Evolutionary conservation across 352 stramenopile species (phyloP).

Genomic region (Phytophthora pistaciae): DNA sequence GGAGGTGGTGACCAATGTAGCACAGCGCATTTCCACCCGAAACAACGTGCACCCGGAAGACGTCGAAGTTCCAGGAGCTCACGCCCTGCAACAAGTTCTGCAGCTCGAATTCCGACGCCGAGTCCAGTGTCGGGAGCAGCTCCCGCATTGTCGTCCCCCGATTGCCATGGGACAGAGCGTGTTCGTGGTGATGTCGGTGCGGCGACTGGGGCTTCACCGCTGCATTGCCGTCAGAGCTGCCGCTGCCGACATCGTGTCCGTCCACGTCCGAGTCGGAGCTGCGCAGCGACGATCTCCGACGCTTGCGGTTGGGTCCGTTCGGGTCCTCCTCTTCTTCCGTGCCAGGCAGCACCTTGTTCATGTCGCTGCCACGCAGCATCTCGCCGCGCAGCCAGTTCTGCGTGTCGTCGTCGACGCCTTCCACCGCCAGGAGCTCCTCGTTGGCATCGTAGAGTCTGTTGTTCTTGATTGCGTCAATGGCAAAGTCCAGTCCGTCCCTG

Average conservation of each 20-base stretch:
- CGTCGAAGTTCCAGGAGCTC: slow-evolving; percentile 77
- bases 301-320: slow-evolving; percentile 16
- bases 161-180: slow-evolving; percentile 27
- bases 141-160: slow-evolving; percentile 73
- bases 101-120: slow-evolving; percentile 72
- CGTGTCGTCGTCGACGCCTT: slow-evolving; percentile 83
- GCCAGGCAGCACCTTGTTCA: slow-evolving; percentile 68
- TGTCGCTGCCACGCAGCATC: slow-evolving; percentile 77
- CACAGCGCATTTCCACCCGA: slow-evolving; percentile 79
- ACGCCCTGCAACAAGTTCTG: slow-evolving; percentile 70
- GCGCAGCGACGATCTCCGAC: slow-evolving; percentile 25
- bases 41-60: slow-evolving; percentile 77
- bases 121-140: slow-evolving; percentile 63
- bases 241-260: slow-evolving; percentile 7
- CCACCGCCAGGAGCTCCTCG: slow-evolving; percentile 69
- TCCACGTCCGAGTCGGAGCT: slow-evolving; percentile 33
- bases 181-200: slow-evolving; percentile 28
- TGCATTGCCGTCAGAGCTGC: slow-evolving; percentile 18
- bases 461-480: slow-evolving; percentile 89
- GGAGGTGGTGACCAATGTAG: slow-evolving; percentile 81
- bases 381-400: slow-evolving; percentile 88
- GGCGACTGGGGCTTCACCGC: slow-evolving; percentile 7
- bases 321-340: slow-evolving; percentile 41
- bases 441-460: slow-evolving; percentile 87
- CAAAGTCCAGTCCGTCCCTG: slow-evolving; percentile 77